Conservation (phyloP, 2,329 filamentous ascomycete genomes). For the Xylaria digitata region DNA sequence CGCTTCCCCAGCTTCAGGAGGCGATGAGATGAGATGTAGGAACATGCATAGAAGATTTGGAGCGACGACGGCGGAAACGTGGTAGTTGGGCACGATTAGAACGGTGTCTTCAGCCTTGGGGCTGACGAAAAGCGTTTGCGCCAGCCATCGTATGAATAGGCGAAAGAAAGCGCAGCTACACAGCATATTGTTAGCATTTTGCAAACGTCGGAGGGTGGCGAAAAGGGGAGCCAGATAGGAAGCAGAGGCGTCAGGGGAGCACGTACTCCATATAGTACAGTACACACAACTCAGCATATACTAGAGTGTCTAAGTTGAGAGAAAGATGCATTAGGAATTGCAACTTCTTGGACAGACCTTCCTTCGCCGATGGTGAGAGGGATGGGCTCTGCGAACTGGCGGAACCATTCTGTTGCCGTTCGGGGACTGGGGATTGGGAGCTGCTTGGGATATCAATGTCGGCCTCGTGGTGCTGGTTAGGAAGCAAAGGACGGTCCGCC, state of each 20-base stretch:
- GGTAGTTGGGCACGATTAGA: slow-evolving; percentile 66
- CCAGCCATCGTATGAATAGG: slow-evolving; percentile 67
- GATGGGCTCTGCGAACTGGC: slow-evolving; percentile 41
- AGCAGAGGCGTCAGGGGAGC: background rate
- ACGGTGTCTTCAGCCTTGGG: slow-evolving; percentile 69
- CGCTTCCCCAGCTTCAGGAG: slow-evolving; percentile 68
- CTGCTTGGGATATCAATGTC: slow-evolving; percentile 33
- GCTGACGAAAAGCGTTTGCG: slow-evolving; percentile 72
- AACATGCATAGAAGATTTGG: slow-evolving; percentile 71
- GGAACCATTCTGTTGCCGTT: slow-evolving; percentile 34
- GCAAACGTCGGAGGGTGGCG: background rate
- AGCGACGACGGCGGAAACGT: slow-evolving; percentile 67
- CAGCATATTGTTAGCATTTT: slow-evolving; percentile 26
- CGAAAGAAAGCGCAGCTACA: slow-evolving; percentile 73
- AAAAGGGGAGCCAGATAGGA: background rate
- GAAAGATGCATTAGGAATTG: slow-evolving; percentile 71
- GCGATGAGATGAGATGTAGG: slow-evolving; percentile 66
- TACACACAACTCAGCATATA: slow-evolving; percentile 72
- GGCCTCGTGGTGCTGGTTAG: slow-evolving; percentile 41
- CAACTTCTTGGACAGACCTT: slow-evolving; percentile 65
- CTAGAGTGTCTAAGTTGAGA: slow-evolving; percentile 69
- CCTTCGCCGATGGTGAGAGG: slow-evolving; percentile 49
- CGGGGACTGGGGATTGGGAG: slow-evolving; percentile 29
- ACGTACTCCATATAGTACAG: slow-evolving; percentile 78
- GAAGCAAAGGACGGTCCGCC: slow-evolving; percentile 49